Conservation (phyloP, 202 grass and related monocot genomes). For the Eragrostis tef region DNA sequence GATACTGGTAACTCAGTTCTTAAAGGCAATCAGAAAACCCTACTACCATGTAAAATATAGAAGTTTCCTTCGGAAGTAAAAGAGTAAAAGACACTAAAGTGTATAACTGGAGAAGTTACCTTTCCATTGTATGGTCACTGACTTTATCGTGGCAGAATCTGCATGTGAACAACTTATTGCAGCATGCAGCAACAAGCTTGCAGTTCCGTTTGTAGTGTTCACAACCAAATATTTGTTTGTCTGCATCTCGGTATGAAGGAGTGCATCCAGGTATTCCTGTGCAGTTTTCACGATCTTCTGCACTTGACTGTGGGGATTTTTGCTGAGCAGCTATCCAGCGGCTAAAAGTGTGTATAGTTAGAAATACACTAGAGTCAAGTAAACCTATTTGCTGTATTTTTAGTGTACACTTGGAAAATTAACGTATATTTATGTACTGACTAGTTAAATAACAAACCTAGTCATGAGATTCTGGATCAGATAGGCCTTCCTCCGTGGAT, state of each 20-base stretch:
- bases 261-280: conserved; percentile 55
- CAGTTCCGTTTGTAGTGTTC: conserved; percentile 98
- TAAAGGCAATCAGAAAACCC: background rate
- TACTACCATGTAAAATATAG: conserved; percentile 12
- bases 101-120: conserved; percentile 48
- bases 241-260: conserved; percentile 71
- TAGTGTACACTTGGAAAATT: background rate
- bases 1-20: background rate
- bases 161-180: conserved; percentile 92
- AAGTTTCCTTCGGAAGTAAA: conserved; percentile 10
- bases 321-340: conserved; percentile 98
- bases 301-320: conserved; percentile 58
- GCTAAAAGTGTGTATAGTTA: conserved; percentile 55
- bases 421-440: background rate
- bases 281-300: conserved; percentile 42
- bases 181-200: conserved; percentile 86
- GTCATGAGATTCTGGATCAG: conserved; percentile 99
- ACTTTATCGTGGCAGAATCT: conserved; percentile 97
- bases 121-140: conserved; percentile 94
- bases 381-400: conserved; percentile 23
- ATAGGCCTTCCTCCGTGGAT: conserved; percentile 90
- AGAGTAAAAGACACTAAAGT: conserved; percentile 34
- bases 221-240: conserved; percentile 81
- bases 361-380: background rate
- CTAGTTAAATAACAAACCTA: conserved; percentile 58